A percentile compares a stretch with the other conserved stretches of the same genome.
Conservation (phyloP, 345 rosid genomes). For the Eucalyptus shirleyi region DNA sequence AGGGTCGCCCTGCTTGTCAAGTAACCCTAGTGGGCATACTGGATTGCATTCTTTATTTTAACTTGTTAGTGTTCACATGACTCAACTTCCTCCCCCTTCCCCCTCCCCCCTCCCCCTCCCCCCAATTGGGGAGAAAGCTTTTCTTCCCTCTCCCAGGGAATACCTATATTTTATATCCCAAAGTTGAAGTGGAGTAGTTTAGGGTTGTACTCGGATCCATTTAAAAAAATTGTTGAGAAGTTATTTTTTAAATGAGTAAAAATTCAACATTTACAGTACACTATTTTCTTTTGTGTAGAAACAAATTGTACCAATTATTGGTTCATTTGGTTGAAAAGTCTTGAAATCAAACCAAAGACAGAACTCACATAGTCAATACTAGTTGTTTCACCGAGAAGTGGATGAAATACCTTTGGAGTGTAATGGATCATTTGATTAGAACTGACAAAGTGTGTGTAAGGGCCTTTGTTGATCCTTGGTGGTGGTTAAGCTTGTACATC, state of each 20-base stretch:
- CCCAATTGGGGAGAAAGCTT: too few species aligned
- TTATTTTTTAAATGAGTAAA: too few species aligned
- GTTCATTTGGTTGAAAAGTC: not conserved
- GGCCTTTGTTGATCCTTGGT: not conserved
- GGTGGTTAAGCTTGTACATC: too few species aligned
- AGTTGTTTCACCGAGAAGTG: too few species aligned
- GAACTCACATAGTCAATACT: too few species aligned
- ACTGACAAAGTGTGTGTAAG: too few species aligned
- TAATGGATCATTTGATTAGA: not conserved
- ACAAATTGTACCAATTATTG: not conserved
- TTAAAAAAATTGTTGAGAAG: not conserved
- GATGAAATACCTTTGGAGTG: not conserved
- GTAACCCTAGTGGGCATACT: accelerated
- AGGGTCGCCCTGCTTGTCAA: accelerated
- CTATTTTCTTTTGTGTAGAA: not conserved
- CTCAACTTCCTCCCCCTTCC: too few species aligned
- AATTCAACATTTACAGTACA: not conserved
- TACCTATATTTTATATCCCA: too few species aligned
- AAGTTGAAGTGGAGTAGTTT: too few species aligned
- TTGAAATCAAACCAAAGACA: not conserved
- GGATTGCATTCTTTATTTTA: too few species aligned
- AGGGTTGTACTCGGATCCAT: accelerated
- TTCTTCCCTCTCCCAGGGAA: accelerated
- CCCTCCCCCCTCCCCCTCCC: too few species aligned
- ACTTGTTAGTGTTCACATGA: too few species aligned